These are phyloP conservation scores for Effrenium voratum DNA, from an alignment of 73 alveolate genomes.

Conservation along the genomic window DNA sequence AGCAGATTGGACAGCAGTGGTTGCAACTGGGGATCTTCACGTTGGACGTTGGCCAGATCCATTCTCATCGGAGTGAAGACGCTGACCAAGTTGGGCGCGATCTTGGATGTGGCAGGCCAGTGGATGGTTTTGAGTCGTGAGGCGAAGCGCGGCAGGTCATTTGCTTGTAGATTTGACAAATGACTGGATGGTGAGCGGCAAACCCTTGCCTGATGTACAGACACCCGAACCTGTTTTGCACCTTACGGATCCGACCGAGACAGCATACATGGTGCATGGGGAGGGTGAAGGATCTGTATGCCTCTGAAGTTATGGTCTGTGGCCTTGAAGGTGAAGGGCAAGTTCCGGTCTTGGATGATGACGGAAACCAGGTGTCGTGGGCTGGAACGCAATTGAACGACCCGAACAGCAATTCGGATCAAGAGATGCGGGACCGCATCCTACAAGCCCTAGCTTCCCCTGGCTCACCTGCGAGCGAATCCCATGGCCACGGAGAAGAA, in stretches of 20 bases:
- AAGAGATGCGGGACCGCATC: background rate
- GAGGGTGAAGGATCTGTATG: background rate
- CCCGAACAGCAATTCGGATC: background rate
- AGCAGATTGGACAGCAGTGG: background rate
- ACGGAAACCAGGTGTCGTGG: background rate
- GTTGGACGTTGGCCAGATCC: background rate
- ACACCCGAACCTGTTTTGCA: too few species aligned
- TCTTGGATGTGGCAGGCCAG: too few species aligned
- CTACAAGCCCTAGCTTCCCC: background rate
- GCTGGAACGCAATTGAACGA: too few species aligned
- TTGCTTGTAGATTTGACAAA: background rate
- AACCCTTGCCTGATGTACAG: background rate
- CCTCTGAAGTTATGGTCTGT: background rate
- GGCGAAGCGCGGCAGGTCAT: background rate
- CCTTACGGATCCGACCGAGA: background rate
- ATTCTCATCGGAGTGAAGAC: slow-evolving; percentile 4
- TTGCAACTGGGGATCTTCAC: background rate
- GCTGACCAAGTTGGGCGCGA: background rate
- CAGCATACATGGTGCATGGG: background rate
- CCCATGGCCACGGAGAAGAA: slow-evolving; percentile 25
- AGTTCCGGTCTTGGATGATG: background rate
- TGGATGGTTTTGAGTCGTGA: background rate
- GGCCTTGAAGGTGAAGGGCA: background rate
- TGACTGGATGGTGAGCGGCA: slow-evolving; percentile 1
- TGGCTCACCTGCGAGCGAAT: background rate